Conservation (phyloP, 2,329 filamentous ascomycete species). For the Rhynchosporium secalis region DNA sequence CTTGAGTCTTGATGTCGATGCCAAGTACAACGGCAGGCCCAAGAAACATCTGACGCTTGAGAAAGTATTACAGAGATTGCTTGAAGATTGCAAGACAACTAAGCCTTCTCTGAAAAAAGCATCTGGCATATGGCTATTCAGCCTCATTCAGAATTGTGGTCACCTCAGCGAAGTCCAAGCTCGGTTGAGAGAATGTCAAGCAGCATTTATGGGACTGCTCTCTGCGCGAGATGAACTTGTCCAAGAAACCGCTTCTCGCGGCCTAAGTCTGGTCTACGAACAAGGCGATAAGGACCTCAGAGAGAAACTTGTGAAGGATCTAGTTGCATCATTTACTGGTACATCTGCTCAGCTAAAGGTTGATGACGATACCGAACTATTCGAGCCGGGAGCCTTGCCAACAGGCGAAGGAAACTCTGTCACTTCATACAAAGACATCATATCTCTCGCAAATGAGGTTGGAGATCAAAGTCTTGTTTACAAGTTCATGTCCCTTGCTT, state of each 20-base stretch:
- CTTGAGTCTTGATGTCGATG: slow-evolving; percentile 73
- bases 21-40: slow-evolving; percentile 44
- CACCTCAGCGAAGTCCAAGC: slow-evolving; percentile 72
- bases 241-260: slow-evolving; percentile 90
- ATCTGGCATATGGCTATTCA: slow-evolving; percentile 93
- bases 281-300: slow-evolving; percentile 81
- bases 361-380: slow-evolving; percentile 86
- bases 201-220: slow-evolving; percentile 83
- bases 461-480: slow-evolving; percentile 96
- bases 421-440: slow-evolving; percentile 96
- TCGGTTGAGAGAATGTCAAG: slow-evolving; percentile 76
- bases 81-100: slow-evolving; percentile 75
- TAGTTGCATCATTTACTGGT: slow-evolving; percentile 86
- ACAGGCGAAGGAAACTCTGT: slow-evolving; percentile 87
- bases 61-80: slow-evolving; percentile 63
- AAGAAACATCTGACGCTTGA: slow-evolving; percentile 43
- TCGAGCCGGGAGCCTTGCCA: slow-evolving; percentile 85
- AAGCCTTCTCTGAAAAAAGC: slow-evolving; percentile 90
- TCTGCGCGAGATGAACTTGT: slow-evolving; percentile 90
- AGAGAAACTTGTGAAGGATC: slow-evolving; percentile 79
- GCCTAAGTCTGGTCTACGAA: slow-evolving; percentile 90
- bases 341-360: slow-evolving; percentile 76
- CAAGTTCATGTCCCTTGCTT: slow-evolving; percentile 96
- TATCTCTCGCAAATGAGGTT: slow-evolving; percentile 92
- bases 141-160: slow-evolving; percentile 85